These are phyloP conservation scores for Toxoplasma gondii DNA, from an alignment of 169 alveolate genomes.

Conservation along the genomic window DNA sequence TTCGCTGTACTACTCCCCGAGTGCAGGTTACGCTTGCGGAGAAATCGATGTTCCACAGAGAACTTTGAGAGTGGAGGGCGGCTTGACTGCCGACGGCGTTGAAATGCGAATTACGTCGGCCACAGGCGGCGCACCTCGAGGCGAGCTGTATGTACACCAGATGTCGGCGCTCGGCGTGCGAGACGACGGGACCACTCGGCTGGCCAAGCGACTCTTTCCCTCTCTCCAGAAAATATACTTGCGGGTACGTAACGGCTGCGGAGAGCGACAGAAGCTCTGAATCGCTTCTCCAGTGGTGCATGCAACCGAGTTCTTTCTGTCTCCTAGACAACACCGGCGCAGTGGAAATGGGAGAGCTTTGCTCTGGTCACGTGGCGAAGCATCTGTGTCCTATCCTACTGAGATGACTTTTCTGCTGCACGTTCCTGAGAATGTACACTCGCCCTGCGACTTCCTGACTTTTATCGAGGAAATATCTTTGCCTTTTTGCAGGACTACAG, in stretches of 20 bases:
- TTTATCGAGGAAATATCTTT: no score
- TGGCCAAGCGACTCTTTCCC: not conserved
- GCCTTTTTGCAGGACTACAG: not conserved
- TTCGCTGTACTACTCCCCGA: slow-evolving; percentile 34
- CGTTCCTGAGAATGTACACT: no score
- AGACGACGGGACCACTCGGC: not conserved
- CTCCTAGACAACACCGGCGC: no score
- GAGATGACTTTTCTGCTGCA: no score
- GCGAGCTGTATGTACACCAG: slow-evolving; percentile 50
- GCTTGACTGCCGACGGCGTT: slow-evolving; percentile 36
- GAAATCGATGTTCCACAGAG: slow-evolving; percentile 19
- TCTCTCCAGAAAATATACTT: not conserved
- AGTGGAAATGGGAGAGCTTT: no score
- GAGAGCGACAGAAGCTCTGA: not conserved
- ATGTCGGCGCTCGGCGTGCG: not conserved
- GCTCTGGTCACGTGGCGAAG: no score
- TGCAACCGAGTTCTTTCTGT: no score
- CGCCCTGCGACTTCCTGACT: no score
- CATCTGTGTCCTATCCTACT: no score
- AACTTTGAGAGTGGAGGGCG: slow-evolving; percentile 13
- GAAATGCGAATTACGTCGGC: not conserved
- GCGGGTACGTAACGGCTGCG: not conserved
- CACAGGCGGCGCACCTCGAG: not conserved
- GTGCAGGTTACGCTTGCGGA: slow-evolving; percentile 39
- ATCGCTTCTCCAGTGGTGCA: not conserved